Base-by-base conservation (phyloP, 2,329 filamentous ascomycete species). In the Penicillium occitanis region DNA sequence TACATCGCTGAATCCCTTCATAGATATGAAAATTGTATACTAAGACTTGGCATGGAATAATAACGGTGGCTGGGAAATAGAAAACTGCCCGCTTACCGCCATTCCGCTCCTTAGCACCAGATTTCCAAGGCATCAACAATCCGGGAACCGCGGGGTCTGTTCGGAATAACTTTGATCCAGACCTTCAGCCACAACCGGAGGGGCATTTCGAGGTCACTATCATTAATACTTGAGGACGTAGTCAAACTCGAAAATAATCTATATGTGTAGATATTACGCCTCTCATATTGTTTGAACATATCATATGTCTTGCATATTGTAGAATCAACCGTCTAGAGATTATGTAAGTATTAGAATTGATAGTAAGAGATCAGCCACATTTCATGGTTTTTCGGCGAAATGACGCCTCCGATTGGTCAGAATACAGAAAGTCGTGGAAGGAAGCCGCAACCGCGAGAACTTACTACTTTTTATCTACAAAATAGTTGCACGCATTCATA, bases 71-170 rank as follows among this genome's bases (percentile, higher is more conserved):
- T 59, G 55, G 62, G 51, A 37, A 30, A 37, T 8, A 25, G 3
- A 40, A 55, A 40, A 25, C 46, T 40, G 19, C 13, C 48, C 46
- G 61, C 62, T 64, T 58, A 64, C 62, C 62, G 62, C 62, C 62
- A 58, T 66, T 71, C 71, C 66, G 70, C 70, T 69, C 69, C 11
- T 37, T 37, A 66, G 68, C 58, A 70, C 68, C 35, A 59, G 11
- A 65, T 64, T 69, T 67, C 35, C 40, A 37, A 64, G 62, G 62
- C 62, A 64, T 35, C 51, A 19, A 68, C 66, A 66, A 61, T 66
- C 50, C 42, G 63, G 37, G 62, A 63, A 17, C 61, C 66, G 67
- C 67, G 70, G 68, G 67, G 68, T 46, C 1, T 25, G 2, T 22
- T 37, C 62, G 62, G 50, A 64, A 17, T 48, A 64, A 25, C 10